Evolutionary conservation across 495 filamentous ascomycete species (phyloP).

Genomic region (Penicillium herquei): DNA sequence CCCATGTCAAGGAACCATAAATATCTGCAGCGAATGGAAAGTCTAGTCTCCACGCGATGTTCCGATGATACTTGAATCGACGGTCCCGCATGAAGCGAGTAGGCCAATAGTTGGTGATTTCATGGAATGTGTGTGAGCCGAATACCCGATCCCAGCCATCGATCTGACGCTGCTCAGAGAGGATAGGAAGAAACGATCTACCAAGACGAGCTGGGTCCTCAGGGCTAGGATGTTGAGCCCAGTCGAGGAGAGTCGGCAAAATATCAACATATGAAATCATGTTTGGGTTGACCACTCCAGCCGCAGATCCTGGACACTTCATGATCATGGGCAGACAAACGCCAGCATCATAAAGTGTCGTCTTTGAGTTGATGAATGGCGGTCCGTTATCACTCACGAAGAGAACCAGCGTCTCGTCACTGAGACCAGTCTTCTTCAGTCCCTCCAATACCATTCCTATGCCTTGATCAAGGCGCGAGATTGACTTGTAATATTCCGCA

Average conservation of each 20-base stretch:
- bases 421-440: constrained; percentile 26
- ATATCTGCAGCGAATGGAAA: constrained; percentile 48
- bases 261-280: constrained; percentile 48
- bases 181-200: constrained; percentile 38
- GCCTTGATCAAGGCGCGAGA: constrained; percentile 40
- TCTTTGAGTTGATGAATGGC: constrained; percentile 50
- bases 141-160: constrained; percentile 33
- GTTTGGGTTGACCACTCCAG: constrained; percentile 35
- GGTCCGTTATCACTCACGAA: constrained; percentile 49
- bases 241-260: constrained; percentile 43
- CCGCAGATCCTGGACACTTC: constrained; percentile 24
- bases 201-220: constrained; percentile 17
- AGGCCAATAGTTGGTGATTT: constrained; percentile 48
- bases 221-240: constrained; percentile 20
- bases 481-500: constrained; percentile 42
- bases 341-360: constrained; percentile 47
- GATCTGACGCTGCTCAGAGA: constrained; percentile 19
- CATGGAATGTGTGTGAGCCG: constrained; percentile 51
- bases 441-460: constrained; percentile 38
- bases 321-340: constrained; percentile 42
- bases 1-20: constrained; percentile 41
- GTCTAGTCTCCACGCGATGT: constrained; percentile 44
- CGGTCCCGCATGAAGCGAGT: constrained; percentile 42
- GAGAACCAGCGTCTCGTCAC: constrained; percentile 39
- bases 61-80: constrained; percentile 47